Evolutionary conservation across 2,329 filamentous ascomycete species (phyloP).

Genomic region (Pseudogymnoascus sp.): DNA sequence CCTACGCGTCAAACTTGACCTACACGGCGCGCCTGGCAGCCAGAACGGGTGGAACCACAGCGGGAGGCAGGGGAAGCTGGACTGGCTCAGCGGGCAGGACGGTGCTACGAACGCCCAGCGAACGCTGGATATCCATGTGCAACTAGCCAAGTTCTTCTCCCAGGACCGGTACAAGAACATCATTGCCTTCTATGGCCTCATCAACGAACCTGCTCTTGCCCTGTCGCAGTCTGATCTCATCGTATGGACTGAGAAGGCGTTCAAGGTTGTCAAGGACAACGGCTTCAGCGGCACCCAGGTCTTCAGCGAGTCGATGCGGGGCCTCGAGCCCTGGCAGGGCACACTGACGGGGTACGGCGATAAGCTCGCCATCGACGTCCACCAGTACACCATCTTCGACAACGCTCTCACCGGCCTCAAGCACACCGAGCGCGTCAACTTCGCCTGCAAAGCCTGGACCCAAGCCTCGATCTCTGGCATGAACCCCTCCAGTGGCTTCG

Average conservation of each 20-base stretch:
- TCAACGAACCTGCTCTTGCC: constrained; percentile 85
- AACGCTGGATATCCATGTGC: constrained; percentile 78
- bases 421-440: constrained; percentile 76
- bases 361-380: constrained; percentile 79
- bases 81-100: constrained; percentile 83
- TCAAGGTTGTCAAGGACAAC: constrained; percentile 65
- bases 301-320: constrained; percentile 93
- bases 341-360: constrained; percentile 60
- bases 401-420: constrained; percentile 71
- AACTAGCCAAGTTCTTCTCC: constrained; percentile 84
- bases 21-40: constrained; percentile 84
- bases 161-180: constrained; percentile 90
- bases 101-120: constrained; percentile 71
- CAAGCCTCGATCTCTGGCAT: constrained; percentile 63
- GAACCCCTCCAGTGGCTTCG: constrained; percentile 71
- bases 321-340: constrained; percentile 84
- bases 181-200: constrained; percentile 84
- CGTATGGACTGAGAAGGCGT: constrained; percentile 70
- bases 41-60: constrained; percentile 99
- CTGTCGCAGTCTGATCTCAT: constrained; percentile 61
- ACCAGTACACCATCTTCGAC: constrained; percentile 99
- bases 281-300: constrained; percentile 66
- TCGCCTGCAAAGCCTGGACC: constrained; percentile 84
- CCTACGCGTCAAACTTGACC: constrained; percentile 82
- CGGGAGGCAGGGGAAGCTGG: constrained; percentile 69